Evolutionary conservation across 768 basidiomycete species (phyloP), one percentile per base, ranked within the genome.

Genomic region (Agaricus sinodeliciosus): DNA sequence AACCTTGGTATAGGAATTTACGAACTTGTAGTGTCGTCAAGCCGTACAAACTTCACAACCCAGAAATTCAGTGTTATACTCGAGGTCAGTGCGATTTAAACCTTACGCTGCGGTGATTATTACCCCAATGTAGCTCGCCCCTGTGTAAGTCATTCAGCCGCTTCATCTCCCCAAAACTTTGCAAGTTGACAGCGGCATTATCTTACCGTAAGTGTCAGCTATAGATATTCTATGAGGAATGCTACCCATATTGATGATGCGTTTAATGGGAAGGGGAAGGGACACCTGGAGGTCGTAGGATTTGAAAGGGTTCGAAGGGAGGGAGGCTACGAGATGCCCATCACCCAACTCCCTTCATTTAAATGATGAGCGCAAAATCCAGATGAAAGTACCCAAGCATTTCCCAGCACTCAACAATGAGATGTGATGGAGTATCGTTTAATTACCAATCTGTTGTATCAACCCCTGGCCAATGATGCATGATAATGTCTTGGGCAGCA

Each of bases 1-100:
- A 31, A 31, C 12, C 13, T 19, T 16, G 39, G 9, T 2, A 52
- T 18, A 28, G 22, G 26, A 19, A 35, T 5, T 39, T 44, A 50
- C 55, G 19, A 55, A 68, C 67, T 49, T 71, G 70, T 22, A 71
- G 56, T 41, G 62, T 69, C 26, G 70, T 71, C 42, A 69, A 55
- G n/a, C 70, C 68, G 51, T 69, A 71, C 41, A 71, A 54, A 55
- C 70, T 69, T 28, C 3, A 18, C 45, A 26, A 15, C 13, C 49
- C 31, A 19, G 7, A 40, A n/a, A 22, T 43, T 46, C 43, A 51
- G 55, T 31, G 34, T 31, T 18, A 18, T 40, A n/a, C 42, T 27
- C 16, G 3, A 12, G n/a, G 0, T 43, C 51, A 12, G 46, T 34
- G 40, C 15, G 25, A 16, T 40, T 28, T 9, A 28, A 26, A 45